phyloP scores from a whole-genome alignment of 2,329 filamentous ascomycete species.

The Fusarium hainanense region DNA sequence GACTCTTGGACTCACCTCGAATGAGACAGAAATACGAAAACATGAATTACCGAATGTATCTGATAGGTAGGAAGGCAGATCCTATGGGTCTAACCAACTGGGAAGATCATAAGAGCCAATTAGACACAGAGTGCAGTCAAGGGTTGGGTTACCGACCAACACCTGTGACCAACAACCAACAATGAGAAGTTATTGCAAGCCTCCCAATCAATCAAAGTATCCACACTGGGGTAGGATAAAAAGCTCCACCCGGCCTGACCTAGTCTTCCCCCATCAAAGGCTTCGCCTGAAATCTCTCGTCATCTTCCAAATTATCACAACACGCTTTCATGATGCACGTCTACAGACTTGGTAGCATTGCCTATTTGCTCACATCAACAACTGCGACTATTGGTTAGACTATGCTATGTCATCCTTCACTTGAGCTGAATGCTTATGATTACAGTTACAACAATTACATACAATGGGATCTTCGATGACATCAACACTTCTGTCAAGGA shows the following conservation, averaged over 20 bases:
- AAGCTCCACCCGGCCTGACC: too few relatives aligned
- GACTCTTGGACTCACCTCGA: accelerated
- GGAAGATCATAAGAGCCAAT: background rate
- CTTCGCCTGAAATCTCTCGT: too few relatives aligned
- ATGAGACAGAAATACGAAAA: accelerated
- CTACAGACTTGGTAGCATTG: background rate
- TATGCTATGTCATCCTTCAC: too few relatives aligned
- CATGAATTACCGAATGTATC: too few relatives aligned
- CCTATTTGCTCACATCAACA: accelerated
- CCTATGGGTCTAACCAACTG: background rate
- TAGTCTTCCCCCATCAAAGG: too few relatives aligned
- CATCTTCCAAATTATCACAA: too few relatives aligned
- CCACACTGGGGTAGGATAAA: background rate
- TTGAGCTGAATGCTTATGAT: accelerated
- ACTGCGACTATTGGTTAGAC: background rate
- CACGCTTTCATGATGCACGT: background rate
- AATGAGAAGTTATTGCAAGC: background rate
- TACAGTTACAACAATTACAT: background rate
- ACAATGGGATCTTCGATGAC: background rate
- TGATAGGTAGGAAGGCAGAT: background rate
- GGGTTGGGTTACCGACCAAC: background rate
- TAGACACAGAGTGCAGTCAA: background rate
- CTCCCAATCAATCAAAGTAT: background rate
- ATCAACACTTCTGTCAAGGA: background rate
- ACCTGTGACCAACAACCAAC: background rate